These are phyloP conservation scores for Fusarium albidum DNA, from an alignment of 2,329 filamentous ascomycete genomes.

Conservation along the genomic window DNA sequence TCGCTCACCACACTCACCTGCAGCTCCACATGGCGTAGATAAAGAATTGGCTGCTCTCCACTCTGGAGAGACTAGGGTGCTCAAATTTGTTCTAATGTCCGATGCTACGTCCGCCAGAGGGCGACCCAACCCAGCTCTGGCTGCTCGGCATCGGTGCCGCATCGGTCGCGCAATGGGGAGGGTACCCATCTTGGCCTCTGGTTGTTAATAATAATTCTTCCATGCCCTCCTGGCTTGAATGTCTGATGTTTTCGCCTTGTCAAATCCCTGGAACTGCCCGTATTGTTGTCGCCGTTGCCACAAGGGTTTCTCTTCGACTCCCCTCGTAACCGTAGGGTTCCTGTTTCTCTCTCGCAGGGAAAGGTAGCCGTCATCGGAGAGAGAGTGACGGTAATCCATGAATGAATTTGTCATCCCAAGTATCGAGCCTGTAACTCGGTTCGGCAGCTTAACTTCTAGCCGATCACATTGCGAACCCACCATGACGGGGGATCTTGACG, in stretches of 20 bases:
- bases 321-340: background rate
- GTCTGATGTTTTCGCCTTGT: background rate
- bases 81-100: conserved; percentile 20
- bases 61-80: conserved; percentile 13
- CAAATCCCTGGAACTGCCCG: background rate
- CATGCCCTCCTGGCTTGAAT: conserved; percentile 13
- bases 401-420: conserved; percentile 18
- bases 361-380: background rate
- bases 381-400: conserved; percentile 15
- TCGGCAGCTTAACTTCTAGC: background rate
- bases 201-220: conserved; percentile 11
- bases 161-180: conserved; percentile 26
- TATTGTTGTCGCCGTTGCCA: background rate
- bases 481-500: conserved; percentile 36
- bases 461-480: background rate
- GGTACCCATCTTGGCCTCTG: conserved; percentile 15
- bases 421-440: background rate
- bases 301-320: background rate
- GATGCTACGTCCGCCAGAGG: conserved; percentile 17
- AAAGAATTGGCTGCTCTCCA: conserved; percentile 27
- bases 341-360: background rate
- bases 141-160: conserved; percentile 32
- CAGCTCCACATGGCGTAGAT: conserved; percentile 18
- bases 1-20: conserved; percentile 14
- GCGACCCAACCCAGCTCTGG: conserved; percentile 2